Evolutionary conservation across 108 stramenopile species (phyloP).

Genomic region (Fragilariopsis cylindrus): DNA sequence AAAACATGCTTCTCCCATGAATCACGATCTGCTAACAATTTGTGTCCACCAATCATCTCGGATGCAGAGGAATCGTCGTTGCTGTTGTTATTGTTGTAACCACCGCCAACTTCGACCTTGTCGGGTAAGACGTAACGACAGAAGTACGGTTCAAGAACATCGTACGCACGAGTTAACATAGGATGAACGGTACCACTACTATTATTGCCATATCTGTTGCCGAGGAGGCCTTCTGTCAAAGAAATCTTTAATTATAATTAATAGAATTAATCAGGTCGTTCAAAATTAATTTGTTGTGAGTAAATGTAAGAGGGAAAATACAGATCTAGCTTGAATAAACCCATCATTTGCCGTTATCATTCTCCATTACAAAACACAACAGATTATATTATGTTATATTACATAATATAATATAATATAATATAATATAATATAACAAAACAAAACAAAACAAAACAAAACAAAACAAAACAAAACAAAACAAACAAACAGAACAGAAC

Average conservation of each 20-base stretch:
- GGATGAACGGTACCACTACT: slow-evolving; percentile 78
- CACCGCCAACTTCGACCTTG: no score
- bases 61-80: not conserved
- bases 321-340: not conserved
- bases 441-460: not conserved
- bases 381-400: not conserved
- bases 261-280: not conserved
- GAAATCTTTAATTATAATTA: slow-evolving; percentile 17
- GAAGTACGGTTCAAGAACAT: slow-evolving; percentile 92
- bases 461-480: not conserved
- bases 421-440: no score
- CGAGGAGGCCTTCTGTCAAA: slow-evolving; percentile 48
- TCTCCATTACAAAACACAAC: not conserved
- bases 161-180: slow-evolving; percentile 82
- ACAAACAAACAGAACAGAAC: not conserved
- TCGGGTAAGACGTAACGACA: slow-evolving; percentile 67
- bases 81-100: not conserved
- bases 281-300: slow-evolving; percentile 2
- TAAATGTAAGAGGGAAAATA: not conserved
- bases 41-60: slow-evolving; percentile 63
- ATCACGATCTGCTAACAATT: slow-evolving; percentile 75
- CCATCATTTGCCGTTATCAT: not conserved
- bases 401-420: not conserved
- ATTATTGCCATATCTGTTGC: not conserved
- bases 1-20: slow-evolving; percentile 77